These are phyloP conservation scores for Chaetothyriales sp. DNA, from an alignment of 2,329 filamentous ascomycete species.

Conservation along the genomic window DNA sequence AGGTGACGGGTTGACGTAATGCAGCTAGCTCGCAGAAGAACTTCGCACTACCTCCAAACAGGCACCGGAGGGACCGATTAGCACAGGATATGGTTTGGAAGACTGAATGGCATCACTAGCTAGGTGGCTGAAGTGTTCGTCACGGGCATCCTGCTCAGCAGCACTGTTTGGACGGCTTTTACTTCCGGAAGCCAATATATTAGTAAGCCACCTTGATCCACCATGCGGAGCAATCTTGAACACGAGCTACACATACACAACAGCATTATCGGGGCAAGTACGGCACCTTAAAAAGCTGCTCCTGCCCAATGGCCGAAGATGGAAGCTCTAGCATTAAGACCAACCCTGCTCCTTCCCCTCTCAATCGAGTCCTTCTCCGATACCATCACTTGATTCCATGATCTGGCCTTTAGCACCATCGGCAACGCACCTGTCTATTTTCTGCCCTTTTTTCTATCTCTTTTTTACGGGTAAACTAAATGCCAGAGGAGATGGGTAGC, in stretches of 20 bases:
- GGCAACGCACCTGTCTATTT: too few relatives aligned
- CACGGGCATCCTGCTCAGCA: neutral
- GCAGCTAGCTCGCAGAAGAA: neutral
- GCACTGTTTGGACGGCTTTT: neutral
- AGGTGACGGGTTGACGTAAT: neutral
- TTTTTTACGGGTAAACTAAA: too few relatives aligned
- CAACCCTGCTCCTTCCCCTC: too few relatives aligned
- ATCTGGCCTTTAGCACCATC: too few relatives aligned
- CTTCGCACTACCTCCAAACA: neutral
- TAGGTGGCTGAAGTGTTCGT: neutral
- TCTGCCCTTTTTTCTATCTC: too few relatives aligned
- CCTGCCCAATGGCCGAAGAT: neutral
- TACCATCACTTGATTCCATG: too few relatives aligned
- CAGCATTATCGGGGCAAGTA: neutral
- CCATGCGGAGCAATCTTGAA: neutral
- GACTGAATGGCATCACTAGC: neutral
- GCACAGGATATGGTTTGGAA: neutral
- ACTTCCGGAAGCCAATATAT: neutral
- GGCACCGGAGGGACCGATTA: neutral
- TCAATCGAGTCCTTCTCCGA: too few relatives aligned
- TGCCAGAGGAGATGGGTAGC: too few relatives aligned
- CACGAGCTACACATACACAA: neutral
- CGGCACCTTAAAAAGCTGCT: neutral
- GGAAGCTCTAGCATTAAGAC: too few relatives aligned
- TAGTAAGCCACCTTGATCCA: neutral